Conservation (phyloP, 2,329 filamentous ascomycete genomes). For the Neofusicoccum laricinum region DNA sequence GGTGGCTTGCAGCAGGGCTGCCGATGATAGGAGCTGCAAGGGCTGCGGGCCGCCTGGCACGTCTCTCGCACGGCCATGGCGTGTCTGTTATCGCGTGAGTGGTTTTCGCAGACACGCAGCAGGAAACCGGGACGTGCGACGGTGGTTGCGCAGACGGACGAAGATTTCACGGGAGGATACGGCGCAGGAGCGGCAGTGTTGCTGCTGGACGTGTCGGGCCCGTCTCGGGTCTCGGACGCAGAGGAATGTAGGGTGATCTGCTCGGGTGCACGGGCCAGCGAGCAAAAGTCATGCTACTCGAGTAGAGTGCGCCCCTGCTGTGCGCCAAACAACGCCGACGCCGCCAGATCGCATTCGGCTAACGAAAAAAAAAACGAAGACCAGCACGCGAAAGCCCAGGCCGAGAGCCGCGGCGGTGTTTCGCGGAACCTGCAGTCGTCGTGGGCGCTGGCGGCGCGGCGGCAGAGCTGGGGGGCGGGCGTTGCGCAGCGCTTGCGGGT, state of each 20-base stretch:
- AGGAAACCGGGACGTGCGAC: constrained; percentile 1
- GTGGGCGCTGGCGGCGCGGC: too few species aligned
- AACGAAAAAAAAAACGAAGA: too few species aligned
- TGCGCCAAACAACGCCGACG: too few species aligned
- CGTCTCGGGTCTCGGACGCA: background rate
- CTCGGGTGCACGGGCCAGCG: background rate
- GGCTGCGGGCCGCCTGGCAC: background rate
- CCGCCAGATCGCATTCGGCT: too few species aligned
- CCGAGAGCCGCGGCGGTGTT: too few species aligned
- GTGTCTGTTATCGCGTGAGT: constrained; percentile 9
- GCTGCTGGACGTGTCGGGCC: background rate
- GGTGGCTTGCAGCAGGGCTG: background rate
- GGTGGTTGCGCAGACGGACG: background rate
- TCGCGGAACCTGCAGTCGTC: too few species aligned
- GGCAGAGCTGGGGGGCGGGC: too few species aligned
- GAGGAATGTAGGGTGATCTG: background rate
- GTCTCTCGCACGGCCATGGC: constrained; percentile 2
- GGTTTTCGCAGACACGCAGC: background rate
- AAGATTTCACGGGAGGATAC: background rate
- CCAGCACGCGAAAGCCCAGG: too few species aligned
- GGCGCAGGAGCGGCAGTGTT: background rate
- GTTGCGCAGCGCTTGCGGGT: background rate
- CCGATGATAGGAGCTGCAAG: background rate
- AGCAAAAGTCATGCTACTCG: background rate
- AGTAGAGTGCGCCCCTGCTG: too few species aligned